Evolutionary conservation across 2,329 filamentous ascomycete species (phyloP).

Genomic region (Aureobasidium sp.): DNA sequence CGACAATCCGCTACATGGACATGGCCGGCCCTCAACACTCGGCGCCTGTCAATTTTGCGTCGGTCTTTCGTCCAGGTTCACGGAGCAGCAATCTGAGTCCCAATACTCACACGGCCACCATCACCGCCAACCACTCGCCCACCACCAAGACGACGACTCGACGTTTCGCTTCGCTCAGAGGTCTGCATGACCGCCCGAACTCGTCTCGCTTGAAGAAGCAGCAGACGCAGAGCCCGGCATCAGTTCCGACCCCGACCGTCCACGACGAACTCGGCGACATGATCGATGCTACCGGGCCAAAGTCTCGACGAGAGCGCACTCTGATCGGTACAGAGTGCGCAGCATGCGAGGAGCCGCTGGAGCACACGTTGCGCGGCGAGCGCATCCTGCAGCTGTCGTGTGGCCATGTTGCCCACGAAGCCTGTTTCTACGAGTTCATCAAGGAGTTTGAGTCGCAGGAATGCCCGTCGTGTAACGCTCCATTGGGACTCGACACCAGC

Average conservation of each 20-base stretch:
- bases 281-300: conserved; percentile 26
- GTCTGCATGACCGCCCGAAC: not conserved
- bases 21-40: conserved; percentile 10
- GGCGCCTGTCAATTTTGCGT: conserved; percentile 4
- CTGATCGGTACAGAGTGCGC: conserved; percentile 94
- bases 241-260: not conserved
- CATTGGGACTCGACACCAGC: conserved; percentile 84
- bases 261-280: conserved; percentile 26
- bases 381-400: conserved; percentile 93
- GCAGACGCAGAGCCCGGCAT: not conserved
- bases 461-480: conserved; percentile 89
- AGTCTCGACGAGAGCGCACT: conserved; percentile 73
- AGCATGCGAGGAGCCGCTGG: conserved; percentile 92
- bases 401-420: conserved; percentile 94
- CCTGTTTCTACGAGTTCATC: conserved; percentile 98
- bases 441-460: conserved; percentile 89
- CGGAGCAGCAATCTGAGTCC: not conserved
- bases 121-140: not conserved
- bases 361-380: conserved; percentile 90
- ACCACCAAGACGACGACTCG: conserved; percentile 4
- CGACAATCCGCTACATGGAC: not conserved
- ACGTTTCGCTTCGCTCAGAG: conserved; percentile 11
- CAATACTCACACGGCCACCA: not conserved
- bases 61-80: not conserved
- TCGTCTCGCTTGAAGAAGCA: conserved; percentile 11